These are phyloP conservation scores for Backusella mclennaniae DNA, from an alignment of 192 early-diverging fungal genomes.

Conservation along the genomic window DNA sequence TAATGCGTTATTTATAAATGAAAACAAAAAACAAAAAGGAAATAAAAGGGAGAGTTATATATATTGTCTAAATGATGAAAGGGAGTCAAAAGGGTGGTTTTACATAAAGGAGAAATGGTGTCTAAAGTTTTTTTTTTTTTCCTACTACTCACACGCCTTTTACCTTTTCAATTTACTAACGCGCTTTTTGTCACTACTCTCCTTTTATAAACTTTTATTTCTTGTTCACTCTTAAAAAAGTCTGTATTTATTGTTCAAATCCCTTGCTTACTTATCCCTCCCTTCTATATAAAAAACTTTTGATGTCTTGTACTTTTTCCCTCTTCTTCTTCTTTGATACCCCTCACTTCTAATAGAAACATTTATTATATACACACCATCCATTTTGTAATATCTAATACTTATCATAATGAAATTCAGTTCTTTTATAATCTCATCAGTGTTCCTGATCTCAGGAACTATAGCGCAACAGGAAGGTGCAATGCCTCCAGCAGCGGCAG, in stretches of 20 bases:
- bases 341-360: background rate
- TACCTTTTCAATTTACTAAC: background rate
- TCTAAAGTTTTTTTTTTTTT: background rate
- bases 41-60: background rate
- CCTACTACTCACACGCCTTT: background rate
- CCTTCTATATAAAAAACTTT: background rate
- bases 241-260: background rate
- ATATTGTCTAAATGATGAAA: background rate
- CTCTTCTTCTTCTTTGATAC: background rate
- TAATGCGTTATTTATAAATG: background rate
- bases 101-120: constrained; percentile 2
- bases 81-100: background rate
- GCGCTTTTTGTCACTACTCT: background rate
- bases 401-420: background rate
- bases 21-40: background rate
- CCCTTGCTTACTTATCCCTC: background rate
- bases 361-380: background rate
- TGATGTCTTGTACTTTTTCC: background rate
- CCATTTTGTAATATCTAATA: background rate
- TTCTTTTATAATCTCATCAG: background rate
- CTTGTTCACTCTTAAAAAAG: background rate
- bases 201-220: background rate
- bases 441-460: background rate
- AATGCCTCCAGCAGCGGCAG: background rate
- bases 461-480: constrained; percentile 17